Evolutionary conservation across 805 yeast species (phyloP).

Genomic region (Schwanniomyces polymorphus): DNA sequence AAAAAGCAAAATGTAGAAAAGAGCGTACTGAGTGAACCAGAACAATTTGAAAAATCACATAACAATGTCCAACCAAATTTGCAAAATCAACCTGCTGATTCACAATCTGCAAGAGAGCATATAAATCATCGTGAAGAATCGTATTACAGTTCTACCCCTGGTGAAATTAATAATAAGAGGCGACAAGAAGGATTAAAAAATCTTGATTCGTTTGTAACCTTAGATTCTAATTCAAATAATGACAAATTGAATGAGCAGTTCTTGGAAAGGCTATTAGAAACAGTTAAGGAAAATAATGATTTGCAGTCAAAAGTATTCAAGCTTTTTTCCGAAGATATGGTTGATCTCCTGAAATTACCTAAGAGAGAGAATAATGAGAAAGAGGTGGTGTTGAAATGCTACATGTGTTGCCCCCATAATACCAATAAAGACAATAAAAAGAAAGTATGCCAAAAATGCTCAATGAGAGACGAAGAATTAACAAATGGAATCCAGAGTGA

Average conservation of each 20-base stretch:
- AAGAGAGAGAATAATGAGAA: background rate
- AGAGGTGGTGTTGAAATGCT: slow-evolving; percentile 13
- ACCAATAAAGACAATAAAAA: slow-evolving; percentile 1
- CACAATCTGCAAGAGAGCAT: background rate
- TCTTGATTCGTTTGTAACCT: background rate
- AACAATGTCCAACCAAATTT: background rate
- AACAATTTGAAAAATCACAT: background rate
- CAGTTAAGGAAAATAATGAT: slow-evolving; percentile 6
- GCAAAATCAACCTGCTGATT: background rate
- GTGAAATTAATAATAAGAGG: background rate
- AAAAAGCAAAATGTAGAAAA: background rate
- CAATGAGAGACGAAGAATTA: slow-evolving; percentile 7
- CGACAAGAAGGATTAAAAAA: background rate
- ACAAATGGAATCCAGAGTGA: background rate
- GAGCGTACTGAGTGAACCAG: background rate
- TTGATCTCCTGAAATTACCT: background rate
- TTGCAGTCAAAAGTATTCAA: slow-evolving; percentile 4
- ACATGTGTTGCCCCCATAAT: slow-evolving; percentile 11
- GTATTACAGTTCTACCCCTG: background rate
- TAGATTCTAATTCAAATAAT: background rate
- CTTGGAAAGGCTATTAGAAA: slow-evolving; percentile 1
- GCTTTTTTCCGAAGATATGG: background rate
- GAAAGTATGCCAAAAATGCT: slow-evolving; percentile 13
- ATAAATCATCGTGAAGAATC: background rate
- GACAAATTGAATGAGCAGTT: background rate